Evolutionary conservation across 495 filamentous ascomycete genomes (phyloP).

Genomic region (Penicillium lividum): DNA sequence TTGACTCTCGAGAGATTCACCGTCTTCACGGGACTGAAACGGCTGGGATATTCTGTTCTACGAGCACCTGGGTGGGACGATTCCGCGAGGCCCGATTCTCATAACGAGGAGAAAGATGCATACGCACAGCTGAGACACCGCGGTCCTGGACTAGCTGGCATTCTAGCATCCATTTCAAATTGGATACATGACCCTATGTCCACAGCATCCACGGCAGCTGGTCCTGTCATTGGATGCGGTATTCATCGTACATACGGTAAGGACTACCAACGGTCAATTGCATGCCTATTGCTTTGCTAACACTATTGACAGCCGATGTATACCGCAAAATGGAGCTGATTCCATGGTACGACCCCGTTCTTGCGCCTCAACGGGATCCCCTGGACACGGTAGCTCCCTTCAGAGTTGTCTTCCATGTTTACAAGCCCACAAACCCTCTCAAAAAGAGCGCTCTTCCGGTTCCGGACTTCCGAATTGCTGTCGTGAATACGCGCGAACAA

Average conservation of each 20-base stretch:
- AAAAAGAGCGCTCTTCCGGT: slow-evolving; percentile 70
- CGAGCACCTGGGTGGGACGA: slow-evolving; percentile 62
- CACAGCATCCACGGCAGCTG: slow-evolving; percentile 42
- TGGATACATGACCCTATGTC: slow-evolving; percentile 34
- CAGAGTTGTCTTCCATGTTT: slow-evolving; percentile 72
- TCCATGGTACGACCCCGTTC: slow-evolving; percentile 65
- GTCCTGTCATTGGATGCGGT: slow-evolving; percentile 72
- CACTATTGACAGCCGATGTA: slow-evolving; percentile 52
- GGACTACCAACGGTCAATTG: slow-evolving; percentile 2
- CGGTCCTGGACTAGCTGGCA: slow-evolving; percentile 36
- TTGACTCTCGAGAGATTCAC: slow-evolving; percentile 79
- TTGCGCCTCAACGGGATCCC: slow-evolving; percentile 16
- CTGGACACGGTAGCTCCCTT: slow-evolving; percentile 52
- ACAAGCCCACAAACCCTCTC: slow-evolving; percentile 72
- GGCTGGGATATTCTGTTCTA: slow-evolving; percentile 78
- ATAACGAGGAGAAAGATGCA: not conserved
- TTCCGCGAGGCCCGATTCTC: slow-evolving; percentile 14
- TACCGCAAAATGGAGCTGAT: slow-evolving; percentile 76
- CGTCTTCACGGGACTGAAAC: slow-evolving; percentile 80
- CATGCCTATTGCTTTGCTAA: slow-evolving; percentile 6
- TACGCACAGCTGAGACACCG: slow-evolving; percentile 17
- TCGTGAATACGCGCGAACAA: slow-evolving; percentile 70
- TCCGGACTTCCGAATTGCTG: slow-evolving; percentile 80
- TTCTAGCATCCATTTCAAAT: slow-evolving; percentile 34
- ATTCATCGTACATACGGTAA: slow-evolving; percentile 75